Percentiles rank a stretch among this genome's conserved stretches.
These are phyloP conservation scores for Citrullus colocynthis DNA, from an alignment of 306 rosid species.

Conservation along the genomic window DNA sequence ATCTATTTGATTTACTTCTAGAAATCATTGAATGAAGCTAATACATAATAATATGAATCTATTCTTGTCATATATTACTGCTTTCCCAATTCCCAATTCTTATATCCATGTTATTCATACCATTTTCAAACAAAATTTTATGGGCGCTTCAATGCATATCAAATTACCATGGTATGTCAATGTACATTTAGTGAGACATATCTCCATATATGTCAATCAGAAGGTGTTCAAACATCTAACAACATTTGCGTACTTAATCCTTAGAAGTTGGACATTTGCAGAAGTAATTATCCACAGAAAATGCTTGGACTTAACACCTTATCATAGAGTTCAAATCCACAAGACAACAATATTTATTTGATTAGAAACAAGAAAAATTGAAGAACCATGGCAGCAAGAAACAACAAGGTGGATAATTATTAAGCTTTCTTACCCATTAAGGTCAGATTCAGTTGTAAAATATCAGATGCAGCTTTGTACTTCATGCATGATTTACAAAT, in stretches of 20 bases:
- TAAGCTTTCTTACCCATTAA: conserved; percentile 21
- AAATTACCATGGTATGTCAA: neutral
- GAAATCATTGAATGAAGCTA: neutral
- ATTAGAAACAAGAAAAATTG: neutral
- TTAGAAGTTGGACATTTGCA: neutral
- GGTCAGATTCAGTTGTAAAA: conserved; percentile 13
- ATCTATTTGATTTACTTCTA: neutral
- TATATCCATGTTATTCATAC: neutral
- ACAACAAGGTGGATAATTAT: neutral
- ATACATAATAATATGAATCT: neutral
- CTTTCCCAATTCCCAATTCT: neutral
- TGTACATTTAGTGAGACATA: neutral
- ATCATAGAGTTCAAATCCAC: neutral
- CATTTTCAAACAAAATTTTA: neutral
- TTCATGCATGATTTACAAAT: conserved; percentile 18
- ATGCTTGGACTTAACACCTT: neutral
- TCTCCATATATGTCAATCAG: neutral
- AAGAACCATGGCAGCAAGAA: neutral
- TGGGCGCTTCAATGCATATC: neutral
- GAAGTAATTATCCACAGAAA: neutral
- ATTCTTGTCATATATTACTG: neutral
- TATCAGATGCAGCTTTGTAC: conserved; percentile 23
- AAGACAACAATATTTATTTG: neutral
- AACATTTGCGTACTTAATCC: neutral
- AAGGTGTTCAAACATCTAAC: neutral